Evolutionary conservation across 306 rosid species (phyloP), one percentile per base, ranked within the genome.

Genomic region (Vicia sativa): DNA sequence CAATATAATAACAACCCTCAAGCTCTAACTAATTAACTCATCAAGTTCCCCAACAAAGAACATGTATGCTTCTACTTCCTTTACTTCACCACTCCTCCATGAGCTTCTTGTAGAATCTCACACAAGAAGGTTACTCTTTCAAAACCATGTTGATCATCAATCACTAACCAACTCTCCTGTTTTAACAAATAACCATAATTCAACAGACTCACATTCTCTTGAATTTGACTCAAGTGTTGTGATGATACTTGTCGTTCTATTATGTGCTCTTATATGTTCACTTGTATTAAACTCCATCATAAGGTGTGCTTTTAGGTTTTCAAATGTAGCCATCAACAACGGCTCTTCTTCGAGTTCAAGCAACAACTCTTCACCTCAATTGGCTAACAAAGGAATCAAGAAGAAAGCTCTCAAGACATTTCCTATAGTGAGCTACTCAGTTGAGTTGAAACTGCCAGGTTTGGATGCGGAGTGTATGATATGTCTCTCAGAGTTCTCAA

Each of bases 231-330:
- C 95, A 0, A 85, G 90, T 10, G 91, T 93, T 11, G 87, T 93
- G 4, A 86, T 88, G 96, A 86, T 93, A 41, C 90, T 93, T 37
- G 83, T 95, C 3, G 90, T 88, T 61, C 85, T 93, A 19, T 23
- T 93, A 14, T 93, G 95, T 50, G 96, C 91, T 9, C 73, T 93
- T 3, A 78, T 90, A 21, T 88, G 90, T 74, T 93, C 96, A 0
- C 78, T 93, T 4, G 95, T 84, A 0, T 66, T 93, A 23, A 93
- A 93, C 75, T 83, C 95, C 70, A 80, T 93, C 74, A 81, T 90
- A n/a, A 78, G 87, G 73, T 93, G 97, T 49, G 89, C 74, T 12
- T 67, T 90, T 7, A 79, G 82, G 53, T 83, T 91, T 71, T 86
- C 93, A 0, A 75, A 38, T 15, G 11, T 86, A 7, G 75, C 74